phyloP scores from a whole-genome alignment of 345 rosid species.

The Moringa oleifera region DNA sequence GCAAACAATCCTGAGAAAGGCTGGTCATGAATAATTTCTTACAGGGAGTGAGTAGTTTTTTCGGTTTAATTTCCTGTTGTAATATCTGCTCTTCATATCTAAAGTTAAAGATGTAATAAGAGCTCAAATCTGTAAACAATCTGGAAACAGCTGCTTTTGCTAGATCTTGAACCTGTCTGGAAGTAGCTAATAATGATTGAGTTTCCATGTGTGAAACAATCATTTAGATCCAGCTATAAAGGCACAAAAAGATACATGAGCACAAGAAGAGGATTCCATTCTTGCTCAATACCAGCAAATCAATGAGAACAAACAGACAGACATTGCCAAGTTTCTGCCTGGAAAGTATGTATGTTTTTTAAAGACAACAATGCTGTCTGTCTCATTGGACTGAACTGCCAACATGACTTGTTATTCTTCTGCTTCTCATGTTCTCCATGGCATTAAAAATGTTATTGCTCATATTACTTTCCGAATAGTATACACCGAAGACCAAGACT shows the following conservation, averaged over 20 bases:
- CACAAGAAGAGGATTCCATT: constrained; percentile 40
- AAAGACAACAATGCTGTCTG: not conserved
- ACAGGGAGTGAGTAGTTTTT: not conserved
- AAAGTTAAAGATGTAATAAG: not conserved
- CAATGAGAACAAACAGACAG: constrained; percentile 53
- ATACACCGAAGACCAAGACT: no score
- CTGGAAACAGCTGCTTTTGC: no score
- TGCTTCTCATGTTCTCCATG: no score
- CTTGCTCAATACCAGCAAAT: constrained; percentile 29
- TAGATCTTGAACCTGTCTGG: no score
- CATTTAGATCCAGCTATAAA: constrained; percentile 52
- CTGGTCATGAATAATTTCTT: constrained; percentile 2
- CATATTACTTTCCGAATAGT: not conserved
- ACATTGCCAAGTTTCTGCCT: constrained; percentile 43
- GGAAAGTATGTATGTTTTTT: constrained; percentile 50
- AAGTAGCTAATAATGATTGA: not conserved
- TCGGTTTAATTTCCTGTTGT: not conserved
- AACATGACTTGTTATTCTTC: no score
- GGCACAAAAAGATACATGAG: constrained; percentile 47
- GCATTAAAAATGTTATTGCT: not conserved
- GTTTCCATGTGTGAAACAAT: constrained; percentile 47
- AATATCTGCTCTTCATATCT: not conserved
- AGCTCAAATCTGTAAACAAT: no score
- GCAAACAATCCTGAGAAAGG: constrained; percentile 66
- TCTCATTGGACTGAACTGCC: not conserved